phyloP scores from a whole-genome alignment of 2,329 filamentous ascomycete genomes.

The Grosmannia huntii region DNA sequence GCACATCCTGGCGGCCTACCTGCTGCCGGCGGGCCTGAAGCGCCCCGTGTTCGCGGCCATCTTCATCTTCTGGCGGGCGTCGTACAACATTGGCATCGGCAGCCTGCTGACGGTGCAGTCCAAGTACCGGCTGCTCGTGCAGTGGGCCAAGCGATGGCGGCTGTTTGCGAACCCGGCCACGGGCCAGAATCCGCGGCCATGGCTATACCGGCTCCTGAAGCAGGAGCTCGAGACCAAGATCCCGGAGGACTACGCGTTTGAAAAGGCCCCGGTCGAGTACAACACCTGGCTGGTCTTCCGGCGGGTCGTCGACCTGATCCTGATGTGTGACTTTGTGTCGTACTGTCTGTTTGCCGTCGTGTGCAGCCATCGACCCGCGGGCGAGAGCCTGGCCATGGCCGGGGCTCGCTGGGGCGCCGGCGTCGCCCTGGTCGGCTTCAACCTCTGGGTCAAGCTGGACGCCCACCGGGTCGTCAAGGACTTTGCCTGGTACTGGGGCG shows the following conservation, averaged over 20 bases:
- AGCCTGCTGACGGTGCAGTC: slow-evolving; percentile 82
- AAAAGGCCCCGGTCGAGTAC: slow-evolving; percentile 89
- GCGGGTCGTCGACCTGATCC: slow-evolving; percentile 85
- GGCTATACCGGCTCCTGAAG: slow-evolving; percentile 74
- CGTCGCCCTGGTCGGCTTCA: slow-evolving; percentile 74
- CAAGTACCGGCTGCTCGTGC: slow-evolving; percentile 70
- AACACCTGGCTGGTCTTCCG: slow-evolving; percentile 98
- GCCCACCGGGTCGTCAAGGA: slow-evolving; percentile 97
- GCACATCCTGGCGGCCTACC: slow-evolving; percentile 62
- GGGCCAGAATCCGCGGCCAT: slow-evolving; percentile 72
- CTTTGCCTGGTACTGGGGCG: slow-evolving; percentile 99
- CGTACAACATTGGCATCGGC: slow-evolving; percentile 91
- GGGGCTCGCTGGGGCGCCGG: slow-evolving; percentile 67
- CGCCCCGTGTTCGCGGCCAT: slow-evolving; percentile 67
- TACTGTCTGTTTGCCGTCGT: slow-evolving; percentile 94
- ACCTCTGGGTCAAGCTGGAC: slow-evolving; percentile 96
- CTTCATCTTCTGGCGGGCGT: slow-evolving; percentile 85
- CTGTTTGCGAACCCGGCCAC: slow-evolving; percentile 75
- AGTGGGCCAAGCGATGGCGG: slow-evolving; percentile 74
- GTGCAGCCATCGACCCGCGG: slow-evolving; percentile 62
- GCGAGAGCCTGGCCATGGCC: slow-evolving; percentile 58
- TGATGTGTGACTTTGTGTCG: slow-evolving; percentile 97
- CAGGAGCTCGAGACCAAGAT: slow-evolving; percentile 91
- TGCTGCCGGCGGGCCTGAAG: slow-evolving; percentile 56
- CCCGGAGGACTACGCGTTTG: slow-evolving; percentile 83